A percentile compares a stretch with the other conserved stretches of the same genome.
These are phyloP conservation scores for Austroboletus niveus DNA, from an alignment of 1,284 basidiomycete species.

Conservation along the genomic window DNA sequence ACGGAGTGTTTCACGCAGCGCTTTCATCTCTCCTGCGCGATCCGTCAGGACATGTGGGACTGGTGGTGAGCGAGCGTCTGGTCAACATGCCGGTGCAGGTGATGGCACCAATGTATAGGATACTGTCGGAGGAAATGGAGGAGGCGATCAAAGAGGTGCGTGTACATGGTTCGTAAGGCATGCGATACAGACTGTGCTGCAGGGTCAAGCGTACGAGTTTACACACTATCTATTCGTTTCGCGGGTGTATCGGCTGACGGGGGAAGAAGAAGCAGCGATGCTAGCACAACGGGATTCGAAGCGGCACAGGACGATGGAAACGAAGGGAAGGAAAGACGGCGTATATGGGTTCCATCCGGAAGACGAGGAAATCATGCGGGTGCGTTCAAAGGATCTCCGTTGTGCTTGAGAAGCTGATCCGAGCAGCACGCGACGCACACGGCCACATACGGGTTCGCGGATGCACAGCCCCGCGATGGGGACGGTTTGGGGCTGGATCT, in stretches of 20 bases:
- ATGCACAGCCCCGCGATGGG: conserved; percentile 53
- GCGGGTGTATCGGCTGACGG: conserved; percentile 65
- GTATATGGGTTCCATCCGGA: conserved; percentile 83
- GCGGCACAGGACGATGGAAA: conserved; percentile 16
- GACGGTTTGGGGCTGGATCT: conserved; percentile 82
- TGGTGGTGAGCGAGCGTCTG: conserved; percentile 82
- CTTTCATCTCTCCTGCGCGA: conserved; percentile 44
- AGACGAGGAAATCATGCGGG: conserved; percentile 73
- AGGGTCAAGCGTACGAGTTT: conserved; percentile 72
- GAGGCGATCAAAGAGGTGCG: conserved; percentile 64
- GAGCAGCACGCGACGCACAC: conserved; percentile 59
- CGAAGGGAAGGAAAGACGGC: conserved; percentile 42
- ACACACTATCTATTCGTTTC: conserved; percentile 74
- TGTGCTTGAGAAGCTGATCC: neutral
- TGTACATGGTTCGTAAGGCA: neutral
- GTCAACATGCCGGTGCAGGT: conserved; percentile 93
- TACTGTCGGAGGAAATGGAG: conserved; percentile 80
- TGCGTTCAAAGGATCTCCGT: conserved; percentile 23
- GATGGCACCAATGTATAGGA: conserved; percentile 85
- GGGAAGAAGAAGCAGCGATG: conserved; percentile 53
- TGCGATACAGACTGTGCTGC: neutral
- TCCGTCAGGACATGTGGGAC: conserved; percentile 58
- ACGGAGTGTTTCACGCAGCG: conserved; percentile 49
- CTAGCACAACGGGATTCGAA: conserved; percentile 24
- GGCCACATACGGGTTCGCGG: conserved; percentile 66